Evolutionary conservation across 2,329 filamentous ascomycete species (phyloP).

Genomic region (Pseudogymnoascus sp.): DNA sequence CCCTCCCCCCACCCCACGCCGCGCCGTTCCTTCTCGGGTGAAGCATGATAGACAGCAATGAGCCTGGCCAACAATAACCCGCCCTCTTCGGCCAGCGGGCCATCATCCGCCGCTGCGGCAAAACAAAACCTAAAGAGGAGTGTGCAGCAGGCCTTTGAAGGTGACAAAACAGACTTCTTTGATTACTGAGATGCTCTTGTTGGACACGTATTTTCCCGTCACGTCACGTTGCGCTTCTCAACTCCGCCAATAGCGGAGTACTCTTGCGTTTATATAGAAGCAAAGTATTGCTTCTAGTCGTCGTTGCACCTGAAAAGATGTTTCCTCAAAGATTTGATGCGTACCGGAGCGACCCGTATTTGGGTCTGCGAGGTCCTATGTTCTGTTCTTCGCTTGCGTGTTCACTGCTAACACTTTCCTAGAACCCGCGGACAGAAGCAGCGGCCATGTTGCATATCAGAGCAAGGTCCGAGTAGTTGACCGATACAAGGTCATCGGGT

Average conservation of each 20-base stretch:
- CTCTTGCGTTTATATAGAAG: conserved; percentile 11
- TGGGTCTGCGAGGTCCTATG: conserved; percentile 21
- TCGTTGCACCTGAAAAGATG: conserved; percentile 20
- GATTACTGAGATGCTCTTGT: conserved; percentile 18
- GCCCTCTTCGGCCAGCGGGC: conserved; percentile 28
- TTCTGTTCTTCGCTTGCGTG: conserved; percentile 25
- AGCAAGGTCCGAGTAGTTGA: conserved; percentile 85
- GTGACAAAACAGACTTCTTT: conserved; percentile 32
- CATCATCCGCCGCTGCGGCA: conserved; percentile 26
- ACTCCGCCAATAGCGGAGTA: conserved; percentile 2
- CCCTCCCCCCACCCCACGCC: not conserved
- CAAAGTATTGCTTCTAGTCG: conserved; percentile 13
- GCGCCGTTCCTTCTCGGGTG: conserved; percentile 1
- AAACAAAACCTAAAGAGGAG: conserved; percentile 50
- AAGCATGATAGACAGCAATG: conserved; percentile 12
- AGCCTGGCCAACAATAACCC: conserved; percentile 28
- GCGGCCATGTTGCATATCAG: conserved; percentile 48
- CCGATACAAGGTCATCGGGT: conserved; percentile 92
- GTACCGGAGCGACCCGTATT: conserved; percentile 20
- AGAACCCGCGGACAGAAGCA: conserved; percentile 50
- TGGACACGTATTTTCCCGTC: conserved; percentile 14
- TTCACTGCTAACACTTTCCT: conserved; percentile 33
- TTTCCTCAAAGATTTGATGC: conserved; percentile 25
- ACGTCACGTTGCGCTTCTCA: not conserved
- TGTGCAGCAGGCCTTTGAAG: conserved; percentile 56